Conservation (phyloP, 2,329 filamentous ascomycete species). For the Phyllachora maydis region DNA sequence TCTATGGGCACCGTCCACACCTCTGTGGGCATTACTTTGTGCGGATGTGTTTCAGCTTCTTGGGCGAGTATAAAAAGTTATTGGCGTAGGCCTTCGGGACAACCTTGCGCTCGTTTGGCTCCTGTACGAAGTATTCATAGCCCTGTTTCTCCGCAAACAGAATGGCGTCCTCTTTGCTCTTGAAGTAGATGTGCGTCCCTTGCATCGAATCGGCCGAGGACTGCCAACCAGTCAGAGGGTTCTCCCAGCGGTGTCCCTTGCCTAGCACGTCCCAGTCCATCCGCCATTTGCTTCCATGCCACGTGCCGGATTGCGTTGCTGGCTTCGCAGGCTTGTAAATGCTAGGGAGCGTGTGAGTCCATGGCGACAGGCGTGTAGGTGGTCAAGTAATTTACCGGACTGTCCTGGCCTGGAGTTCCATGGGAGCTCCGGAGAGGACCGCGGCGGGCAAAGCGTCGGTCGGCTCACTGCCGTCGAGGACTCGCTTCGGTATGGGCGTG, state of each 20-base stretch:
- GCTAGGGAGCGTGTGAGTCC: conserved; percentile 22
- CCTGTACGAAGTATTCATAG: conserved; percentile 97
- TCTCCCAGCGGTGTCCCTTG: conserved; percentile 96
- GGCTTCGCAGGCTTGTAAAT: conserved; percentile 86
- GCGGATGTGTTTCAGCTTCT: conserved; percentile 72
- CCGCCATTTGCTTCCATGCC: conserved; percentile 70
- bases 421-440: conserved; percentile 74
- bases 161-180: conserved; percentile 84
- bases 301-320: conserved; percentile 87
- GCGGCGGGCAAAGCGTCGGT: conserved; percentile 58
- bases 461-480: conserved; percentile 82
- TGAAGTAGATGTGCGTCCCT: conserved; percentile 78
- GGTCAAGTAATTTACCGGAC: conserved; percentile 47
- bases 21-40: conserved; percentile 61
- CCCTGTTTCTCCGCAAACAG: conserved; percentile 95
- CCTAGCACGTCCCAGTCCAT: conserved; percentile 95
- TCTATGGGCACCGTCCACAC: too few relatives aligned
- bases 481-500: conserved; percentile 72
- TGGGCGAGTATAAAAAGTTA: conserved; percentile 74
- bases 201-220: conserved; percentile 92
- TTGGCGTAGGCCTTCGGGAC: conserved; percentile 89
- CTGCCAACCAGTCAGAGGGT: conserved; percentile 96
- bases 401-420: conserved; percentile 81
- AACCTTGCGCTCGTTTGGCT: conserved; percentile 76
- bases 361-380: neutral